Evolutionary conservation across 257 asterid genomes (phyloP).

Genomic region (Solanum commersonii): DNA sequence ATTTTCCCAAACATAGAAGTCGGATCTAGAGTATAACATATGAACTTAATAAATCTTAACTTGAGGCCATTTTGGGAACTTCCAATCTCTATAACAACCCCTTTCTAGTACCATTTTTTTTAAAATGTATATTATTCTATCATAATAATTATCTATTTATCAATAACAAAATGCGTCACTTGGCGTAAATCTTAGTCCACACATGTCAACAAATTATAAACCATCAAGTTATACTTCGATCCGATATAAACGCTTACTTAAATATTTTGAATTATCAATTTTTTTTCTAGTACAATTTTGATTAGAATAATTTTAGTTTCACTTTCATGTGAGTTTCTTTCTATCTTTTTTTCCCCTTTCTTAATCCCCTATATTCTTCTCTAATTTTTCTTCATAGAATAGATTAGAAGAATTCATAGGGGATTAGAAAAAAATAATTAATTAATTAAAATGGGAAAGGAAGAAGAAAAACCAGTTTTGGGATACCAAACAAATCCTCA

Average conservation of each 20-base stretch:
- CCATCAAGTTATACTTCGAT: neutral
- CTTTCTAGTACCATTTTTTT: neutral
- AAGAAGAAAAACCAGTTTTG: neutral
- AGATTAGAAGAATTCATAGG: neutral
- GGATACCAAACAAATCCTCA: neutral
- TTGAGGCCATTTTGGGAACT: neutral
- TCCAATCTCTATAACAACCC: neutral
- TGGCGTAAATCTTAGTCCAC: neutral
- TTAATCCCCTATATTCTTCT: neutral
- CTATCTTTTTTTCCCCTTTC: neutral
- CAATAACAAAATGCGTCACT: neutral
- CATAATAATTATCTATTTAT: neutral
- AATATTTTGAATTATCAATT: neutral
- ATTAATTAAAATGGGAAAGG: neutral
- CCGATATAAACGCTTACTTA: neutral
- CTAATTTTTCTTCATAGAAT: neutral
- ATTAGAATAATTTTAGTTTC: neutral
- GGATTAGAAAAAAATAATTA: too few relatives aligned
- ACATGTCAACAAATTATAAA: neutral
- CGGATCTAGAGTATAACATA: neutral
- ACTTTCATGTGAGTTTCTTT: neutral
- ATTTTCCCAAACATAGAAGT: neutral
- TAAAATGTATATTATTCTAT: too few relatives aligned
- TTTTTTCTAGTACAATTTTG: neutral
- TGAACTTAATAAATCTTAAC: neutral